Percentiles rank a stretch among this genome's conserved stretches.
Conservation (phyloP, 2,329 filamentous ascomycete genomes). For the Dothideomycetidae sp. region DNA sequence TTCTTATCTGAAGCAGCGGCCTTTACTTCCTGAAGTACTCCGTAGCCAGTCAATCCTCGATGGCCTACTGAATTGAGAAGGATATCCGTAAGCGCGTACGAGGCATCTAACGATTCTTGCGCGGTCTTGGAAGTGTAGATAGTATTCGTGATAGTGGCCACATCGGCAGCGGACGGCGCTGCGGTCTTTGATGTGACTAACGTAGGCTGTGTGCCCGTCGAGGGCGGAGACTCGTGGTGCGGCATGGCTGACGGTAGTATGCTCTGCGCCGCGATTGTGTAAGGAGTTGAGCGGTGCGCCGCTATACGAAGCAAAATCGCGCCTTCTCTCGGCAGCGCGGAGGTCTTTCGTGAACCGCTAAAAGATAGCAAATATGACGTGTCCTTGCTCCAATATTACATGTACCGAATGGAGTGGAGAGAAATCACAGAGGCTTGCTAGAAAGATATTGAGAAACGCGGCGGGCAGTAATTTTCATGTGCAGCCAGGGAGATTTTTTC, state of each 20-base stretch:
- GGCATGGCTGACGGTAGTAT: conserved; percentile 25
- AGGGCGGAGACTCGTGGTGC: conserved; percentile 37
- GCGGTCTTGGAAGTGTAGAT: conserved; percentile 39
- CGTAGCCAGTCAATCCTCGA: conserved; percentile 47
- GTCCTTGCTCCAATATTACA: background rate
- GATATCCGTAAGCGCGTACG: conserved; percentile 50
- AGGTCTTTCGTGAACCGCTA: too few species aligned
- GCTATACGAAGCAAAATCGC: too few species aligned
- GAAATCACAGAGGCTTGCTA: conserved; percentile 1
- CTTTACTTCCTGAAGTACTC: conserved; percentile 47
- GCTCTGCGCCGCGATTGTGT: background rate
- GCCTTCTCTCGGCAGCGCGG: background rate
- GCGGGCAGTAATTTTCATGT: conserved; percentile 6
- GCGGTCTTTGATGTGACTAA: conserved; percentile 32
- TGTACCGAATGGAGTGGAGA: background rate
- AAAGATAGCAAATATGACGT: too few species aligned
- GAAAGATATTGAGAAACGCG: conserved; percentile 1
- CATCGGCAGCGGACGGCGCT: conserved; percentile 33
- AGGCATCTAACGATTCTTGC: conserved; percentile 44
- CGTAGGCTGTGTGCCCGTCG: conserved; percentile 25
- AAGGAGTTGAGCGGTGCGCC: background rate
- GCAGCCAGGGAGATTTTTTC: conserved; percentile 7
- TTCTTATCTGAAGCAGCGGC: conserved; percentile 91
- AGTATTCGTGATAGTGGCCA: conserved; percentile 28
- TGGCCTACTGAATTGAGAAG: conserved; percentile 51